Base-by-base conservation (phyloP, 2,329 filamentous ascomycete genomes). In the Pezicula carpinea region DNA sequence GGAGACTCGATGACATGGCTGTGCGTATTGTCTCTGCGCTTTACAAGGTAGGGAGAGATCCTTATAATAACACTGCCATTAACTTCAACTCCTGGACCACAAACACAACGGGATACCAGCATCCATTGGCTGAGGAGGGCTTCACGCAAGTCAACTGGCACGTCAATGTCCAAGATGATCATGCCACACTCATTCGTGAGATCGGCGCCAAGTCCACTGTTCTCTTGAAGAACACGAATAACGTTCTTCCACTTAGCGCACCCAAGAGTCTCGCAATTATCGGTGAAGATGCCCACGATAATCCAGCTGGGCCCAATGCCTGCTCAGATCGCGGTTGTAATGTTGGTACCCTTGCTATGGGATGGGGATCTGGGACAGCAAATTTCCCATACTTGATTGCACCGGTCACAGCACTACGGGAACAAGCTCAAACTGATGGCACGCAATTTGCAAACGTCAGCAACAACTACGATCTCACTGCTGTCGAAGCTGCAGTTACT, bases 41-140 rank as follows among this genome's bases (percentile, higher is more conserved):
- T 62, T 85, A 82, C 71, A 85, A 85, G 66, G 76, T 80, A 23
- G 77, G 77, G 44, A 71, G 71, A 54, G 35, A 52, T n/a, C 36
- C 26, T 40, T 32, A 22, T 19, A 50, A 48, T 56, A 61, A 14
- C 58, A 77, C 80, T 1, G 73, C 69, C 0, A 80, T 87, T 64
- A 97, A 91, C 75, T 96, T 96, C 70, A 86, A 86, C 58, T 89
- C 89, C 5, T 97, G 92, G 92, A 87, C 83, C 1, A 69, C 72
- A 2, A 82, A 90, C 53, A 91, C 87, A 1, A 85, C 78, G 54
- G 87, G 85, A 34, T 87, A 80, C 51, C 61, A 80, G 41, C 83
- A 96, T 62, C 74, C 68, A 39, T 76, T 75, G 13, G 85, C 79
- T 5, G 65, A 77, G n/a, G 74, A 84, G 51, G 80, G 77, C 35